Conservation (phyloP, 805 yeast species). For the Saccharomycopsis oosterbeekiorum region DNA sequence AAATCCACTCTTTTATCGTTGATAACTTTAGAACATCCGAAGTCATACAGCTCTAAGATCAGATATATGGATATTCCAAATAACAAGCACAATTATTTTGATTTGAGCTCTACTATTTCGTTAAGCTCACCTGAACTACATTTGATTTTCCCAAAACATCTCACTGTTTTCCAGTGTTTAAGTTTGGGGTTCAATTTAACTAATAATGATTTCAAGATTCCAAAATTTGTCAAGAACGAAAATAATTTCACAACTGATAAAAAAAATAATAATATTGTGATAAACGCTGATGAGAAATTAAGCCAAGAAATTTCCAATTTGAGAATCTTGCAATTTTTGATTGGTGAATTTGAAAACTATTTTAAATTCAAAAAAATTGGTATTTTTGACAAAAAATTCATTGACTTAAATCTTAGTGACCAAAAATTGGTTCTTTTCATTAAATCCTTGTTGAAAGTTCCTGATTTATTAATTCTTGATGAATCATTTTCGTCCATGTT, state of each 20-base stretch:
- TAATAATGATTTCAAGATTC: conserved; percentile 1
- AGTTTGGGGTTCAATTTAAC: conserved; percentile 46
- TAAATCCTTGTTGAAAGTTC: conserved; percentile 69
- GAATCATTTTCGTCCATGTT: conserved; percentile 88
- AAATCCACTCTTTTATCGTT: conserved; percentile 80
- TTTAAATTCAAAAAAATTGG: not conserved
- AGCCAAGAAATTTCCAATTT: conserved; percentile 12
- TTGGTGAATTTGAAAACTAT: not conserved
- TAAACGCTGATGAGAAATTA: conserved; percentile 37
- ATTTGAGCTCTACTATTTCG: conserved; percentile 71
- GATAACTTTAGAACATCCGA: conserved; percentile 92
- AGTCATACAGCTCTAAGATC: conserved; percentile 76
- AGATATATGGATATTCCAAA: conserved; percentile 56
- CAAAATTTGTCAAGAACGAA: not conserved
- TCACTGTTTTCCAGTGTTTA: conserved; percentile 47
- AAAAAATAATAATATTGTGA: conserved; percentile 27
- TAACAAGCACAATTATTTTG: conserved; percentile 69
- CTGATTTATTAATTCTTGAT: conserved; percentile 71
- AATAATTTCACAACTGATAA: not conserved
- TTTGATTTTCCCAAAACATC: conserved; percentile 59
- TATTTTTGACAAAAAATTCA: conserved; percentile 31
- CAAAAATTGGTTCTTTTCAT: conserved; percentile 73
- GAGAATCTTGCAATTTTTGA: not conserved
- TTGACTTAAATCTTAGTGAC: conserved; percentile 50
- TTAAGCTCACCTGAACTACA: conserved; percentile 89